phyloP scores from a whole-genome alignment of 306 rosid genomes.

The Vigna radiata region DNA sequence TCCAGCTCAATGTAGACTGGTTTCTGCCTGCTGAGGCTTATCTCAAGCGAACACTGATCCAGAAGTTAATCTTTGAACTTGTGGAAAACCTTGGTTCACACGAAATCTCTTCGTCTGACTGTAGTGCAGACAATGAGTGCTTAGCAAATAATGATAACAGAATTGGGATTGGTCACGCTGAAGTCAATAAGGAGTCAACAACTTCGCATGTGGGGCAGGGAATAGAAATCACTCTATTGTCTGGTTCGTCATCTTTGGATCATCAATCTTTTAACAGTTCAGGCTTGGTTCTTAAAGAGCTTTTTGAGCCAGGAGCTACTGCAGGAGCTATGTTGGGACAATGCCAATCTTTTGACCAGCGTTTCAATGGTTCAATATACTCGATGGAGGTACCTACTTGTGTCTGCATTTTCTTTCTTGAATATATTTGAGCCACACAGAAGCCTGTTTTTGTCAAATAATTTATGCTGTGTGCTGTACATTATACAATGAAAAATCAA shows the following conservation, averaged over 20 bases:
- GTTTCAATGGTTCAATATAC: constrained; percentile 58
- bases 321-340: constrained; percentile 63
- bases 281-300: constrained; percentile 83
- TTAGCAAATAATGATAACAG: constrained; percentile 52
- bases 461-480: constrained; percentile 25
- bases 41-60: constrained; percentile 86
- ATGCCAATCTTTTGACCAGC: constrained; percentile 66
- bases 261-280: constrained; percentile 64
- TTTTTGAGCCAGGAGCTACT: constrained; percentile 72
- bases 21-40: constrained; percentile 91
- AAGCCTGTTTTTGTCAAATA: constrained; percentile 6
- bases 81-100: constrained; percentile 56
- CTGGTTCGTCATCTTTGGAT: constrained; percentile 68
- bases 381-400: constrained; percentile 57
- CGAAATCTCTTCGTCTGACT: constrained; percentile 59
- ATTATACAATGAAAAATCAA: not conserved
- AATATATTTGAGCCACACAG: constrained; percentile 18
- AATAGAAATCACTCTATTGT: constrained; percentile 79
- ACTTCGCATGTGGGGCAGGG: constrained; percentile 60
- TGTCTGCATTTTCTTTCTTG: constrained; percentile 15
- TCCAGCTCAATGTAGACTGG: constrained; percentile 89
- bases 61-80: constrained; percentile 79
- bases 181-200: constrained; percentile 54
- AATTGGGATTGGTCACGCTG: constrained; percentile 52
- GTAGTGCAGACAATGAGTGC: constrained; percentile 56